Base-by-base conservation (phyloP, 2,329 filamentous ascomycete species). In the Paraconiothyrium brasiliense region DNA sequence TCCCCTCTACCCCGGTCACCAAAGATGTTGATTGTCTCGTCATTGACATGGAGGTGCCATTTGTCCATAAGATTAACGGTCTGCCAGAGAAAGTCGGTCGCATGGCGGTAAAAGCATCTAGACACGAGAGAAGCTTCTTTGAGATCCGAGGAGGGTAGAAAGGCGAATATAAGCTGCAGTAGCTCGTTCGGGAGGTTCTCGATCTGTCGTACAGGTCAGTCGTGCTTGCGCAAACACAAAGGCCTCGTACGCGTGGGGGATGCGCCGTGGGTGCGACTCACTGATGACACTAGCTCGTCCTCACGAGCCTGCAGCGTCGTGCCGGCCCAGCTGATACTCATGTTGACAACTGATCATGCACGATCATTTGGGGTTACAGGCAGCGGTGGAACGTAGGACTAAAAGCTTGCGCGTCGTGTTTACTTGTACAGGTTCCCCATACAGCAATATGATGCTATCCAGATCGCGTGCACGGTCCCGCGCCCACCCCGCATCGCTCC, bases 121-220 rank as follows among this genome's bases (percentile, higher is more conserved):
- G 76, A 82, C 10, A 73, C 68, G 54, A 78, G 74, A 37, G 75
- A 77, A 14, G 78, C 62, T 4, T 64, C 62, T 49, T 64, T 67
- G 39, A 82, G 74, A 46, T 75, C 68, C n/a, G 59, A 6, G 0
- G 67, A 66, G 30, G 72, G 58, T 22, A 83, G 70, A 39, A 72
- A 70, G 34, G 71, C 67, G n/a, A 81, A 64, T 46, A 83, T 73
- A 37, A 78, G 72, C 57, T 79, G 74, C 10, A 82, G 64, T 1
- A 83, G 73, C 64, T 83, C 81, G 39, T 77, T 74, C 1, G 82
- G 81, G 2, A 83, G 77, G 20, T 61, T 64, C 59, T 72, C 69
- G 39, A 76, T 67, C 72, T 74, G 64, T 6, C 43, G 1, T 24
- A 30, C 32, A 5, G 43, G 61, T 65, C 56, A 66, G 64, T 34